phyloP scores from a whole-genome alignment of 2,329 filamentous ascomycete species.

The Sporothrix dimorphospora region DNA sequence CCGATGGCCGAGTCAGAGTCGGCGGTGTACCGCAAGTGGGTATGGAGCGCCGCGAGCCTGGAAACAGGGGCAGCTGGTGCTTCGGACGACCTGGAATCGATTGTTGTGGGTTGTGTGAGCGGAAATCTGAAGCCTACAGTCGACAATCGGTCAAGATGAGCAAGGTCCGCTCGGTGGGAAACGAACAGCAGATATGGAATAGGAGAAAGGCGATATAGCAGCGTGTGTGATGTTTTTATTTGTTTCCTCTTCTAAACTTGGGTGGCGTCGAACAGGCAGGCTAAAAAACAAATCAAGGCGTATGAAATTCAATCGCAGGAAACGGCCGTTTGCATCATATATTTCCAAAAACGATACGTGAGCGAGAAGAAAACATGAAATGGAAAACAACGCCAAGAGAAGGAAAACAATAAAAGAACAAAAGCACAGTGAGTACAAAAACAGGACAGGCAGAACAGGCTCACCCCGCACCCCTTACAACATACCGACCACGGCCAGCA shows the following conservation, averaged over 20 bases:
- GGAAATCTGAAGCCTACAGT: slow-evolving; percentile 25
- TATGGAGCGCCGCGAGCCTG: slow-evolving; percentile 24
- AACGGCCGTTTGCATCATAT: slow-evolving; percentile 4
- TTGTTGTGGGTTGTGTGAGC: slow-evolving; percentile 30
- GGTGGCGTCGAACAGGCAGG: not conserved
- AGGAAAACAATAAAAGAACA: not conserved
- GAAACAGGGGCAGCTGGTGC: not conserved
- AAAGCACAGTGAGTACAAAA: no score
- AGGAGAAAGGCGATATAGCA: not conserved
- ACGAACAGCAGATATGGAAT: not conserved
- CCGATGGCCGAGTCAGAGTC: slow-evolving; percentile 10
- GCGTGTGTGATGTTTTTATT: not conserved
- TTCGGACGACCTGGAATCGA: slow-evolving; percentile 12
- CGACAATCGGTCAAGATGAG: not conserved
- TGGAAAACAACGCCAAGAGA: not conserved
- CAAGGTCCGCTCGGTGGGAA: not conserved
- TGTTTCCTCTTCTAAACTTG: not conserved
- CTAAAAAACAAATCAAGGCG: not conserved
- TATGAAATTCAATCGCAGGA: not conserved
- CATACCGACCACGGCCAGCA: slow-evolving; percentile 39
- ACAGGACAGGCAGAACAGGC: not conserved
- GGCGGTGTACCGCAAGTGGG: slow-evolving; percentile 28
- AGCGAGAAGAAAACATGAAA: not conserved
- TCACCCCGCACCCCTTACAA: slow-evolving; percentile 33
- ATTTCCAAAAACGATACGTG: not conserved